Evolutionary conservation across 2,329 filamentous ascomycete genomes (phyloP), one percentile per base, ranked within the genome.

Genomic region (Pseudocercospora fijiensis): DNA sequence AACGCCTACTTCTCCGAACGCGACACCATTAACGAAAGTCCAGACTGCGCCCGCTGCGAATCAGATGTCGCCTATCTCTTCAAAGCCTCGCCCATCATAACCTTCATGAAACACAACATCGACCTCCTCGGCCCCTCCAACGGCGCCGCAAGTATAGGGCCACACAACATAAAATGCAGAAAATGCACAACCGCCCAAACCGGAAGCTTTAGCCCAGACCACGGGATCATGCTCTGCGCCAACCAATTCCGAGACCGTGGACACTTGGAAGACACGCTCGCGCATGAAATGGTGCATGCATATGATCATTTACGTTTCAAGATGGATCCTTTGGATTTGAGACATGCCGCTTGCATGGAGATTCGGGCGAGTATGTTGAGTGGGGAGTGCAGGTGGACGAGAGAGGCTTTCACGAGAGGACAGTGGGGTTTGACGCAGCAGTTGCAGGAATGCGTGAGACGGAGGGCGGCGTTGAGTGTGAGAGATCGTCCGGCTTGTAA

Each of bases 261-360:
- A 30, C 92, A 96, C 75, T 78, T 96, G 70, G 95, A 99, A 80
- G 95, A 99, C 76, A 96, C 93, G 10, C 82, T 99, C 73, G 89
- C 93, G 27, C 95, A 99, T 78, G 95, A 99, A 81, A 96, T 99
- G 92, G 90, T 99, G 59, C 95, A 99, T 77, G 93, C 93, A 0
- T 98, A 92, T 83, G 95, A 99, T 76, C 90, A 96, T 76, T 75
- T 98, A 71, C 82, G 94, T 67, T 99, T 92, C 82, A 95, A 96
- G 78, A 88, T 97, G 51, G 89, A 98, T 74, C 91, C 90, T 81
- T 78, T 81, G n/a, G 86, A 90, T 76, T 76, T 99, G 78, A 87
- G 88, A 76, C 95, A 99, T 79, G 91, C 93, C 37, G 95, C 95
- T 61, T 99, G 95, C 77, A 90, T 93, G 61, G 95, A 99, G 90